These are phyloP conservation scores for Piper longum DNA, from an alignment of 164 flowering plant genomes.

Conservation along the genomic window DNA sequence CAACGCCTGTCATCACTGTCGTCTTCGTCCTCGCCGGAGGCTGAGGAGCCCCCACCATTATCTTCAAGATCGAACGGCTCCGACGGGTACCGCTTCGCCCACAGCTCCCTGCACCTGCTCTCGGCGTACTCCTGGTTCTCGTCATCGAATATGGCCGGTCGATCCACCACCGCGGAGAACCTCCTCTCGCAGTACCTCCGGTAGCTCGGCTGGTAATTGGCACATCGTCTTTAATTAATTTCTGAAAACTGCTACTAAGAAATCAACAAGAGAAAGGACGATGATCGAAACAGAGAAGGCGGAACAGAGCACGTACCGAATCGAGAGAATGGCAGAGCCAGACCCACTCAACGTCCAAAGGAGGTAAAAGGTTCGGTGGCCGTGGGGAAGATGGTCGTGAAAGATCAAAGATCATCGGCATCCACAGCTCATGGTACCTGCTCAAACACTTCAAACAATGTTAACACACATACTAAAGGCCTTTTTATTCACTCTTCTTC, in stretches of 20 bases:
- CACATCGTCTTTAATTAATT: background rate
- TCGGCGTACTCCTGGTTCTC: conserved; percentile 82
- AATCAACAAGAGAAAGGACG: background rate
- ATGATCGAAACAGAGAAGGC: background rate
- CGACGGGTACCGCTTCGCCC: conserved; percentile 51
- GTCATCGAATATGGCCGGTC: conserved; percentile 58
- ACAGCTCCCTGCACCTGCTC: conserved; percentile 56
- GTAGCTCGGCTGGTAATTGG: conserved; percentile 39
- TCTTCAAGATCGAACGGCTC: conserved; percentile 61
- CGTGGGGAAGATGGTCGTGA: conserved; percentile 13
- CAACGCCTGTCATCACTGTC: conserved; percentile 13
- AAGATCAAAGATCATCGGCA: conserved; percentile 74
- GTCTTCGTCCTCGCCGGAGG: conserved; percentile 6
- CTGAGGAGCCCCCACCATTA: background rate
- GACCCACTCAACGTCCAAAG: conserved; percentile 85
- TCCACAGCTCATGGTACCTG: conserved; percentile 89
- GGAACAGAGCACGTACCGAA: conserved; percentile 29
- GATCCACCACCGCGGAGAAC: conserved; percentile 57
- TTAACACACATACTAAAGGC: background rate
- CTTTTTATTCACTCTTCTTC: background rate
- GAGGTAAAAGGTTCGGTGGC: conserved; percentile 65
- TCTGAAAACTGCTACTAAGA: background rate
- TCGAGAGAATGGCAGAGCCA: conserved; percentile 89
- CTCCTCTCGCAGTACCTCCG: conserved; percentile 51
- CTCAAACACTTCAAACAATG: conserved; percentile 4